Evolutionary conservation across 352 stramenopile species (phyloP).

Genomic region (Pythium vanterpoolii): DNA sequence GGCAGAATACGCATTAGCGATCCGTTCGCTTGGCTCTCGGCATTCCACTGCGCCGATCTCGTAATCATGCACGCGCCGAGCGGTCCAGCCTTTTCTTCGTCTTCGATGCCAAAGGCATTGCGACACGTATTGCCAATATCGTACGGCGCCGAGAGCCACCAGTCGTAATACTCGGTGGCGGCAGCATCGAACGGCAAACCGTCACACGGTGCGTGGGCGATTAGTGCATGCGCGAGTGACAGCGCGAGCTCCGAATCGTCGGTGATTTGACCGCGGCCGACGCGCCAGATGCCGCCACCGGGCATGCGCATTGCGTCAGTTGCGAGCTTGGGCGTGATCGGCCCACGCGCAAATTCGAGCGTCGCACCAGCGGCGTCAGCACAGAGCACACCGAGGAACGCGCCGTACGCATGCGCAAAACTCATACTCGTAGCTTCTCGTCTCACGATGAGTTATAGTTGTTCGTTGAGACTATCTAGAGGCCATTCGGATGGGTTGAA

Average conservation of each 20-base stretch:
- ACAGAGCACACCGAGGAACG: constrained; percentile 46
- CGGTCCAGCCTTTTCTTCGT: background rate
- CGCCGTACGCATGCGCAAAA: constrained; percentile 38
- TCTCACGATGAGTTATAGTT: too few species aligned
- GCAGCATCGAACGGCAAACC: constrained; percentile 40
- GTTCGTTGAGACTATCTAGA: too few species aligned
- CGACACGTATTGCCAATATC: constrained; percentile 56
- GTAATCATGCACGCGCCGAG: constrained; percentile 30
- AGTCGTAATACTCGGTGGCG: constrained; percentile 34
- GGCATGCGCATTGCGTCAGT: constrained; percentile 43
- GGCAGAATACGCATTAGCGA: constrained; percentile 52
- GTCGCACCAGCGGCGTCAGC: constrained; percentile 49
- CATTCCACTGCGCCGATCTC: constrained; percentile 19
- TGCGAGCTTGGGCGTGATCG: constrained; percentile 28
- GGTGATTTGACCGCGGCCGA: constrained; percentile 51
- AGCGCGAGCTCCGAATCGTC: constrained; percentile 64
- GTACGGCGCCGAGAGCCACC: constrained; percentile 36
- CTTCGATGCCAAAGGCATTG: background rate
- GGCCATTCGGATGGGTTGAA: background rate
- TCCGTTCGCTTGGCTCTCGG: constrained; percentile 47
- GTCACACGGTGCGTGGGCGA: constrained; percentile 19
- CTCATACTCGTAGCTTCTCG: constrained; percentile 4
- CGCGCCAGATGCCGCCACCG: constrained; percentile 35
- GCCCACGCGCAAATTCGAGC: constrained; percentile 39
- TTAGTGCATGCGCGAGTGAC: constrained; percentile 34